Conservation (phyloP, 768 basidiomycete genomes). For the Tulasnella sp. region DNA sequence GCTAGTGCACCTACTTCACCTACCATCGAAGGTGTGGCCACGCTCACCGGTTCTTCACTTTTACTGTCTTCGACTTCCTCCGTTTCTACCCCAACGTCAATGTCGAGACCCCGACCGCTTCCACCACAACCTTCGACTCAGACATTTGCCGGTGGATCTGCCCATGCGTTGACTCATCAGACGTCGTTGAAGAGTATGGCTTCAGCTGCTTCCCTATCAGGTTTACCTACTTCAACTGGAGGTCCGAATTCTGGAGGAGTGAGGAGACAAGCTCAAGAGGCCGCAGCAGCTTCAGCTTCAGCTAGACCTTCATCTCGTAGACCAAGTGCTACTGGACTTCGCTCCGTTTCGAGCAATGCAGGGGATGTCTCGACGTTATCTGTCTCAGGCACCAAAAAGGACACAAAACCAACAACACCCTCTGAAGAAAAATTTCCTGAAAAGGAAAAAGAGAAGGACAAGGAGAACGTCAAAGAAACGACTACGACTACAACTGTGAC, state of each 20-base stretch:
- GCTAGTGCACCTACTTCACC: too few species aligned
- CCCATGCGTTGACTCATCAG: too few species aligned
- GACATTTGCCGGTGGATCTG: too few species aligned
- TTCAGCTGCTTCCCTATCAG: not conserved
- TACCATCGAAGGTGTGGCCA: too few species aligned
- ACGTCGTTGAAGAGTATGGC: conserved; percentile 7
- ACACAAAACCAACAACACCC: not conserved
- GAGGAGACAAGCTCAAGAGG: too few species aligned
- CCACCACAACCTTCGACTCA: not conserved
- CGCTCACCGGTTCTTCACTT: too few species aligned
- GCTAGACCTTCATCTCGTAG: not conserved
- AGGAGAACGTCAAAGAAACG: too few species aligned
- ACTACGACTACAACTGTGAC: too few species aligned
- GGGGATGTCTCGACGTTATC: not conserved
- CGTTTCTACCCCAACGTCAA: too few species aligned
- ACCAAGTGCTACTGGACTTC: not conserved
- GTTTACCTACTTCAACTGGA: not conserved
- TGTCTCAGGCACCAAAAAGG: not conserved
- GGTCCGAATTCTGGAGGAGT: not conserved
- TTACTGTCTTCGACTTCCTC: too few species aligned
- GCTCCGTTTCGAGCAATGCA: not conserved
- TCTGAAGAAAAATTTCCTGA: not conserved
- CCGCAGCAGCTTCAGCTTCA: not conserved
- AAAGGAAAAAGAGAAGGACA: not conserved
- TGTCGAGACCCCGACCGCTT: not conserved